Conservation (phyloP, 106 monocot species). For the Dioscorea dumetorum region DNA sequence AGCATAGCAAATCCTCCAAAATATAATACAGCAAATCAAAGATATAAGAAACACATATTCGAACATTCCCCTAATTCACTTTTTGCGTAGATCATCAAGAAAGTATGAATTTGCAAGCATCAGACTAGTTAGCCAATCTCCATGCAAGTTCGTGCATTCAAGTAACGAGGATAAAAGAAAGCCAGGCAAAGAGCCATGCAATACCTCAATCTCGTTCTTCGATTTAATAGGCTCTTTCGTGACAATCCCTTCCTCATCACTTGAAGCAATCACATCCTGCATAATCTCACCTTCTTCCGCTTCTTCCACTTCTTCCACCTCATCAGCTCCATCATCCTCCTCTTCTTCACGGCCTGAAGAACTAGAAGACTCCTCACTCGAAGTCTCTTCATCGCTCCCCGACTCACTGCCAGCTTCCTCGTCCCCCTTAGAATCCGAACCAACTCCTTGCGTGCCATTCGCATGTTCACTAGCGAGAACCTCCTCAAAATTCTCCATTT, state of each 20-base stretch:
- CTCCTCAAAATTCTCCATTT: not conserved
- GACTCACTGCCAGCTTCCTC: slow-evolving; percentile 2
- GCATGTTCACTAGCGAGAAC: not conserved
- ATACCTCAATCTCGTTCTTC: slow-evolving; percentile 25
- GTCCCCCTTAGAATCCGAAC: not conserved
- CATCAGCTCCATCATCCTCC: not conserved
- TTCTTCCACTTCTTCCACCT: slow-evolving; percentile 5
- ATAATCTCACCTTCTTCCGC: slow-evolving; percentile 32
- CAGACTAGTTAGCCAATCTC: too few relatives aligned
- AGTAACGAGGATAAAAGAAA: not conserved
- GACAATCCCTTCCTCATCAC: slow-evolving; percentile 20
- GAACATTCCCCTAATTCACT: too few relatives aligned
- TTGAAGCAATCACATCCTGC: not conserved
- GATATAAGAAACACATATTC: too few relatives aligned
- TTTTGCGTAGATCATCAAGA: too few relatives aligned
- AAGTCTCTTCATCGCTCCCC: not conserved
- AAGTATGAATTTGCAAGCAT: too few relatives aligned
- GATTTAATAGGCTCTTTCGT: slow-evolving; percentile 23
- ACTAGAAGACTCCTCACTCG: slow-evolving; percentile 6
- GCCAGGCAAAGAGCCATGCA: too few relatives aligned
- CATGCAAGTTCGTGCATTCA: not conserved
- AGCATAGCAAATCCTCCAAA: too few relatives aligned
- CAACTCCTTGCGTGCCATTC: not conserved
- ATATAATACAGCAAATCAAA: too few relatives aligned
- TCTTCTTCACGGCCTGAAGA: slow-evolving; percentile 11